Percentiles rank a stretch among this genome's conserved stretches.
phyloP scores from a whole-genome alignment of 1,284 basidiomycete species.

The Lignosus rhinocerotis region DNA sequence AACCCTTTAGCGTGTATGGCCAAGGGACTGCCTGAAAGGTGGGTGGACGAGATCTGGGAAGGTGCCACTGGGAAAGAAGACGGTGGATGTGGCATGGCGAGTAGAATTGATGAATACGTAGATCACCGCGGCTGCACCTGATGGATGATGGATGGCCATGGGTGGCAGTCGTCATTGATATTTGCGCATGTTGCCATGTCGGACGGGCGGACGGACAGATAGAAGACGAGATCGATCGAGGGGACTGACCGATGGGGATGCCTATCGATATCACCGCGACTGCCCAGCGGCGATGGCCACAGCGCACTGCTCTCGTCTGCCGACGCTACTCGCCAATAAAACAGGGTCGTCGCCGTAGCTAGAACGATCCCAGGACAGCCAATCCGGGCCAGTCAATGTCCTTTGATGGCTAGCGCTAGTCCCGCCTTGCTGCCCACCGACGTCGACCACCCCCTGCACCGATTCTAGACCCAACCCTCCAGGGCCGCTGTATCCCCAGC shows the following conservation, averaged over 20 bases:
- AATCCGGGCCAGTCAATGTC: too few species aligned
- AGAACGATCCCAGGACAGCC: too few species aligned
- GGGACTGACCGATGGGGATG: not conserved
- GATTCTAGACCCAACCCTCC: not conserved
- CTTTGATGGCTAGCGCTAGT: too few species aligned
- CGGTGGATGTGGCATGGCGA: too few species aligned
- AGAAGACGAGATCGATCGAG: not conserved
- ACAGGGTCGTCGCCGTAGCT: too few species aligned
- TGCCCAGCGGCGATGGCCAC: not conserved
- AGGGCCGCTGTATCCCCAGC: not conserved
- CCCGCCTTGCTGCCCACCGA: too few species aligned
- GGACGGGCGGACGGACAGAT: not conserved
- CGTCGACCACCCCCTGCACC: not conserved
- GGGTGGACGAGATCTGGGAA: not conserved
- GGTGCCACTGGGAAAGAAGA: not conserved
- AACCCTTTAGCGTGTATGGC: not conserved
- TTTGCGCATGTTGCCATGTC: not conserved
- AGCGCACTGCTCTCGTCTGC: too few species aligned
- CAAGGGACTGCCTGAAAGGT: not conserved
- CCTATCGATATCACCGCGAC: not conserved
- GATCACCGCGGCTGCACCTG: not conserved
- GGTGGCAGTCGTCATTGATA: too few species aligned
- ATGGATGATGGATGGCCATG: too few species aligned
- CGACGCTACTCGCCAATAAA: too few species aligned
- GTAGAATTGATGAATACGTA: too few species aligned